Conservation (phyloP, 2,329 filamentous ascomycete genomes). For the Sporothrix curviconia region DNA sequence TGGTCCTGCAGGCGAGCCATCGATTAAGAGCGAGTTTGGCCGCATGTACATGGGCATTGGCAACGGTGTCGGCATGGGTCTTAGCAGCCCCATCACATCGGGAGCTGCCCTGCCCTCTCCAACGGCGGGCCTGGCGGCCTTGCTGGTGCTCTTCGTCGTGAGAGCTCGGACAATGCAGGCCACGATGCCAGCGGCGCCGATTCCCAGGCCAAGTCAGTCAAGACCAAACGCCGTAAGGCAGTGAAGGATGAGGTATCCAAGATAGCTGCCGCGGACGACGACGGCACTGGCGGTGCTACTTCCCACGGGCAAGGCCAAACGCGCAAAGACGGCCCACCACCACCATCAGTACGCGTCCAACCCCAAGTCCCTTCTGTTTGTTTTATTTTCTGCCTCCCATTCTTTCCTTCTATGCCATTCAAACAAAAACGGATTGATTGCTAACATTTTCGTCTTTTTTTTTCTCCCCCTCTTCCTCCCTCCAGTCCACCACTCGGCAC, state of each 20-base stretch:
- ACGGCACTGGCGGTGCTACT: slow-evolving; percentile 54
- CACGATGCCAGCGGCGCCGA: slow-evolving; percentile 40
- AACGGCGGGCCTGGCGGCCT: slow-evolving; percentile 23
- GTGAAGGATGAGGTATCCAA: slow-evolving; percentile 67
- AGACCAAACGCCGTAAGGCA: slow-evolving; percentile 57
- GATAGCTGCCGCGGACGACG: slow-evolving; percentile 65
- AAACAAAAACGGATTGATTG: no score
- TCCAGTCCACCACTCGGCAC: slow-evolving; percentile 45
- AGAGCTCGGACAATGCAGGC: slow-evolving; percentile 41
- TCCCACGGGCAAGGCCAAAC: slow-evolving; percentile 53
- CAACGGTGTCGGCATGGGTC: slow-evolving; percentile 43
- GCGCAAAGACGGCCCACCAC: slow-evolving; percentile 58
- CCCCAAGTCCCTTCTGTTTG: neutral
- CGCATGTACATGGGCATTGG: slow-evolving; percentile 93
- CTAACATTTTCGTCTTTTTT: neutral
- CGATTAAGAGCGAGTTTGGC: slow-evolving; percentile 91
- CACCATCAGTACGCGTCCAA: slow-evolving; percentile 60
- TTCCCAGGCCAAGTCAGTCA: slow-evolving; percentile 33
- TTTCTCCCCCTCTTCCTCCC: neutral
- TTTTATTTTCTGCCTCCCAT: neutral
- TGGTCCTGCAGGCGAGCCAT: slow-evolving; percentile 73
- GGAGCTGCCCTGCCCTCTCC: slow-evolving; percentile 42
- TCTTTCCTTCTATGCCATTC: no score
- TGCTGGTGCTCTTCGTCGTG: slow-evolving; percentile 40
- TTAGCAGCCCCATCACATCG: slow-evolving; percentile 45